A percentile compares a stretch with the other conserved stretches of the same genome.
These are phyloP conservation scores for Globisporangium spinosum DNA, from an alignment of 352 stramenopile species.

Conservation along the genomic window DNA sequence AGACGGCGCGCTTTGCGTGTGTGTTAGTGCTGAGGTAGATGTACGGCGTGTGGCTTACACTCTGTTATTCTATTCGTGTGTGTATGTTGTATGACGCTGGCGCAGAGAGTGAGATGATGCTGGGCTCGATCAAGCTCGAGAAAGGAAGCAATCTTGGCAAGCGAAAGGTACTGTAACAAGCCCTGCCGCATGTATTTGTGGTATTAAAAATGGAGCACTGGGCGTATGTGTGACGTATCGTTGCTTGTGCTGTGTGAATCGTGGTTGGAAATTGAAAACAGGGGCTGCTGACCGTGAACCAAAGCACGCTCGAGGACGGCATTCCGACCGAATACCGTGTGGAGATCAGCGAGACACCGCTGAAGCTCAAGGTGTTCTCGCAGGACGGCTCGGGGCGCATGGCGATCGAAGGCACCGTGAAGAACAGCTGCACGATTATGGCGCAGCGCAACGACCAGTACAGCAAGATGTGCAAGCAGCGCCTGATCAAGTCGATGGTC, in stretches of 20 bases:
- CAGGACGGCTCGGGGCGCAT: conserved; percentile 82
- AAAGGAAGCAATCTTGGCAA: conserved; percentile 64
- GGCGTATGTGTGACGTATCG: background rate
- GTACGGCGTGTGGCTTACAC: background rate
- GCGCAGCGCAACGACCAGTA: conserved; percentile 82
- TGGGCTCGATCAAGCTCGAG: conserved; percentile 83
- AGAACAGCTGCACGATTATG: conserved; percentile 85
- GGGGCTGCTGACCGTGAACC: conserved; percentile 78
- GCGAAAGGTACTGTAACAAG: conserved; percentile 48
- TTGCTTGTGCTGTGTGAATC: conserved; percentile 2
- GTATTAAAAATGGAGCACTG: background rate
- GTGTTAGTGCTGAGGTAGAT: background rate
- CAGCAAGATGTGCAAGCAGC: conserved; percentile 81
- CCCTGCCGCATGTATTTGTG: background rate
- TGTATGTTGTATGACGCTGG: conserved; percentile 5
- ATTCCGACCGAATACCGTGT: conserved; percentile 82
- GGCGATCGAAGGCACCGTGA: conserved; percentile 85
- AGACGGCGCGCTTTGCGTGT: background rate
- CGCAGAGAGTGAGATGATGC: conserved; percentile 79
- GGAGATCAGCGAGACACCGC: conserved; percentile 68
- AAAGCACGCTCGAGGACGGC: conserved; percentile 63
- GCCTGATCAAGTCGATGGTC: conserved; percentile 85
- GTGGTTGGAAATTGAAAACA: conserved; percentile 18
- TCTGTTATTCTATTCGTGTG: conserved; percentile 6
- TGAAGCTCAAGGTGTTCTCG: conserved; percentile 85